A percentile compares a stretch with the other conserved stretches of the same genome.
Conservation (phyloP, 108 stramenopile genomes). For the Skeletonema marinoi region DNA sequence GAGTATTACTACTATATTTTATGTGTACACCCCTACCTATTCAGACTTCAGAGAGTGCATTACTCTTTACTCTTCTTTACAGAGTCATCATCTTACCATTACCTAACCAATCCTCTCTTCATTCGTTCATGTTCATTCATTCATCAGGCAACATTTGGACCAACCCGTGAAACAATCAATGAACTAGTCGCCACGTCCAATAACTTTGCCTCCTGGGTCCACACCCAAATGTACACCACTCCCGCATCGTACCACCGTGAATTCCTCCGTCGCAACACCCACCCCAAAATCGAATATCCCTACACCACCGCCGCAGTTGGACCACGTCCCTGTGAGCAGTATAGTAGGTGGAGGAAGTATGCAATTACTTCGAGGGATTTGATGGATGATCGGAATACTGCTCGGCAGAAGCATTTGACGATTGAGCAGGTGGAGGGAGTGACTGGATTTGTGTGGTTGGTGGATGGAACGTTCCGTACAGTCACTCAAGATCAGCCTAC, state of each 20-base stretch:
- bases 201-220: constrained; percentile 48
- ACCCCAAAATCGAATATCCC: constrained; percentile 22
- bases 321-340: constrained; percentile 41
- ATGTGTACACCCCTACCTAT: too few relatives aligned
- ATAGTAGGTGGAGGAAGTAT: constrained; percentile 41
- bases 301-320: constrained; percentile 9
- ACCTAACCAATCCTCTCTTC: too few relatives aligned
- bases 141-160: constrained; percentile 63
- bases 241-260: constrained; percentile 47
- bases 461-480: constrained; percentile 33
- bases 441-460: constrained; percentile 22
- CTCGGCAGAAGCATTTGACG: constrained; percentile 6
- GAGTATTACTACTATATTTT: too few relatives aligned
- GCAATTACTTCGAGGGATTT: constrained; percentile 26
- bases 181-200: constrained; percentile 3
- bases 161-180: constrained; percentile 29
- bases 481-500: constrained; percentile 16
- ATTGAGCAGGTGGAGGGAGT: neutral
- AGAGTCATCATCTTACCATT: too few relatives aligned
- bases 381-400: constrained; percentile 1
- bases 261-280: constrained; percentile 1
- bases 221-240: constrained; percentile 41
- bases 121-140: neutral
- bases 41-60: too few relatives aligned
- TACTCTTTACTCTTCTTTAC: too few relatives aligned